These are phyloP conservation scores for Umbilicus rupestris DNA, from an alignment of 164 flowering plant species.

Conservation along the genomic window DNA sequence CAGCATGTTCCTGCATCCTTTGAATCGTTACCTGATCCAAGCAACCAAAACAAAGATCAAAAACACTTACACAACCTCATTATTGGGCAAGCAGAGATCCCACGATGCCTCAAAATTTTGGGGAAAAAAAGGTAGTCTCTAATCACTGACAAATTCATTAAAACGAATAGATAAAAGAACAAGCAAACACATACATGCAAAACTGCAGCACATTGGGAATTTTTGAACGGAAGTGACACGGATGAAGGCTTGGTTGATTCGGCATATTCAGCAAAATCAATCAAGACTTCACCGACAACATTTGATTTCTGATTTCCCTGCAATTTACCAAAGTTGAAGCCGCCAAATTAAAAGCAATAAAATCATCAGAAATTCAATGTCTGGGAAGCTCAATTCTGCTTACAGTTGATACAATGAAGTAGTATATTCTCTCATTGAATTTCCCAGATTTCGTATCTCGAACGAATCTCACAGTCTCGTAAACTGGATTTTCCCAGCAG, in stretches of 20 bases:
- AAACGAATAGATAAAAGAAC: conserved; percentile 1
- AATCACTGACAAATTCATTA: background rate
- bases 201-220: conserved; percentile 28
- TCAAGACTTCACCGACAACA: conserved; percentile 43
- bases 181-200: conserved; percentile 40
- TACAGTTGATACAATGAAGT: conserved; percentile 59
- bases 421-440: conserved; percentile 51
- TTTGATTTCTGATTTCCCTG: conserved; percentile 40
- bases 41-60: background rate
- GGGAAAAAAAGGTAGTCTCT: background rate
- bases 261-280: conserved; percentile 50
- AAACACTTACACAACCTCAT: background rate
- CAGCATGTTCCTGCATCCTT: conserved; percentile 42
- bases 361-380: background rate
- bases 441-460: conserved; percentile 67
- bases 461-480: conserved; percentile 62
- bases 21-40: conserved; percentile 57
- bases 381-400: conserved; percentile 9
- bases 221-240: conserved; percentile 50
- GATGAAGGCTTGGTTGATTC: conserved; percentile 32
- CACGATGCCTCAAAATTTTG: background rate
- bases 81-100: background rate
- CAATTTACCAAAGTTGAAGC: background rate
- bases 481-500: conserved; percentile 65
- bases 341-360: conserved; percentile 2